Evolutionary conservation across 176 grass and related monocot genomes (phyloP).

Genomic region (Raddia guianensis): DNA sequence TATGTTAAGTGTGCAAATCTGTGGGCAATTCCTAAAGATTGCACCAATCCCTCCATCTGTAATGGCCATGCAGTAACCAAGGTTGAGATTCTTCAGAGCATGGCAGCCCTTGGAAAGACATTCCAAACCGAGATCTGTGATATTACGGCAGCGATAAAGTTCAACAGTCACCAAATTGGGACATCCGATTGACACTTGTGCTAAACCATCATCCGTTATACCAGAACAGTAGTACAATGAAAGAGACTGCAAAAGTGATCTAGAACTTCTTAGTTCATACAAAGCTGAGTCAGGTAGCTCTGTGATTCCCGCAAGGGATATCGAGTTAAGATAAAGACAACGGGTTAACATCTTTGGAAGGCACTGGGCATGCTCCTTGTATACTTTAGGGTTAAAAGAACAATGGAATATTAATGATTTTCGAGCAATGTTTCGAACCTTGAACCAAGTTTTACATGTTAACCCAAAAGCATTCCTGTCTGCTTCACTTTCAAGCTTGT

Average conservation of each 20-base stretch:
- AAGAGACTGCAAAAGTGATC: slow-evolving; percentile 64
- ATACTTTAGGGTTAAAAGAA: slow-evolving; percentile 63
- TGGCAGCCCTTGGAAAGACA: slow-evolving; percentile 59
- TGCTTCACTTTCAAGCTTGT: slow-evolving; percentile 52
- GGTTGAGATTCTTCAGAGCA: slow-evolving; percentile 71
- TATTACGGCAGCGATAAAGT: slow-evolving; percentile 68
- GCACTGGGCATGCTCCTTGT: slow-evolving; percentile 57
- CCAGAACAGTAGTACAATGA: slow-evolving; percentile 82
- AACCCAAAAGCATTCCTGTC: slow-evolving; percentile 84
- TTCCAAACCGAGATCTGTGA: slow-evolving; percentile 75
- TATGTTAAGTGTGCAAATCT: slow-evolving; percentile 59
- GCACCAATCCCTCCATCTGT: slow-evolving; percentile 71
- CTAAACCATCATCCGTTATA: slow-evolving; percentile 69
- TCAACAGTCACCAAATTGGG: slow-evolving; percentile 77
- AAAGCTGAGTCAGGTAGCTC: slow-evolving; percentile 72
- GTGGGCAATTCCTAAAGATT: slow-evolving; percentile 51
- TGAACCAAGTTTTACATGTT: slow-evolving; percentile 81
- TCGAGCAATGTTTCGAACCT: slow-evolving; percentile 70
- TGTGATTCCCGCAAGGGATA: slow-evolving; percentile 62
- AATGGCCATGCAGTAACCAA: slow-evolving; percentile 59
- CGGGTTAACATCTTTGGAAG: slow-evolving; percentile 62
- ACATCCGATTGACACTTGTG: slow-evolving; percentile 55
- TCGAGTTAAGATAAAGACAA: slow-evolving; percentile 57
- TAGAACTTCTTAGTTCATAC: slow-evolving; percentile 42
- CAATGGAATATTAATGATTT: slow-evolving; percentile 67